Conservation (phyloP, 176 grass and related monocot genomes). For the Aegilops tauschii region DNA sequence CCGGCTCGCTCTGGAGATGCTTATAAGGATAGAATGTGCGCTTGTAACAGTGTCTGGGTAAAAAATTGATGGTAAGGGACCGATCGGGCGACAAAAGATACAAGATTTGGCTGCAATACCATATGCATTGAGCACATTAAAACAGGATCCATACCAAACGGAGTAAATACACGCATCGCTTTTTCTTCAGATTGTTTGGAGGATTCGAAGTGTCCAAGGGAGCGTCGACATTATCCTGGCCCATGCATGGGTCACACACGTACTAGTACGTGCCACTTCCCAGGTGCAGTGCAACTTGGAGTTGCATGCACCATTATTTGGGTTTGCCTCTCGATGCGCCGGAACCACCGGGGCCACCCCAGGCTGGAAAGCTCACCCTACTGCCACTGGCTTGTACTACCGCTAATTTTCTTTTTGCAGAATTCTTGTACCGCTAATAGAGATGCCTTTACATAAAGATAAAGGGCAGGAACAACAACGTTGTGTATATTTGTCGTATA, state of each 20-base stretch:
- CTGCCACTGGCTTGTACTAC: background rate
- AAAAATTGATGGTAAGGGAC: background rate
- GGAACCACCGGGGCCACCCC: background rate
- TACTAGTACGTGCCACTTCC: background rate
- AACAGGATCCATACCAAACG: background rate
- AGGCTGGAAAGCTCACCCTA: background rate
- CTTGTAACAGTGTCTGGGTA: no score
- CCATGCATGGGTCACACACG: background rate
- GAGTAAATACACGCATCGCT: background rate
- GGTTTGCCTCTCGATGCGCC: background rate
- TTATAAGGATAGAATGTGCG: no score
- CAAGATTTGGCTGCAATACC: background rate
- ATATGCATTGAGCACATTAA: background rate
- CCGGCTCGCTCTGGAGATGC: no score
- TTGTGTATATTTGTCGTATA: background rate
- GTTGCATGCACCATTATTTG: background rate
- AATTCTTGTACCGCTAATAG: background rate
- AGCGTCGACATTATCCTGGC: background rate
- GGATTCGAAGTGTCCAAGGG: slow-evolving; percentile 9
- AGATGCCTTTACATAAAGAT: background rate
- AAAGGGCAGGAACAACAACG: background rate
- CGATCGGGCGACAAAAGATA: background rate
- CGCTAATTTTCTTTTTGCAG: no score
- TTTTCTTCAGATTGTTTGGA: background rate
- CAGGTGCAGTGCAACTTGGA: background rate